Evolutionary conservation across 768 basidiomycete genomes (phyloP).

Genomic region (Amanita muscaria): DNA sequence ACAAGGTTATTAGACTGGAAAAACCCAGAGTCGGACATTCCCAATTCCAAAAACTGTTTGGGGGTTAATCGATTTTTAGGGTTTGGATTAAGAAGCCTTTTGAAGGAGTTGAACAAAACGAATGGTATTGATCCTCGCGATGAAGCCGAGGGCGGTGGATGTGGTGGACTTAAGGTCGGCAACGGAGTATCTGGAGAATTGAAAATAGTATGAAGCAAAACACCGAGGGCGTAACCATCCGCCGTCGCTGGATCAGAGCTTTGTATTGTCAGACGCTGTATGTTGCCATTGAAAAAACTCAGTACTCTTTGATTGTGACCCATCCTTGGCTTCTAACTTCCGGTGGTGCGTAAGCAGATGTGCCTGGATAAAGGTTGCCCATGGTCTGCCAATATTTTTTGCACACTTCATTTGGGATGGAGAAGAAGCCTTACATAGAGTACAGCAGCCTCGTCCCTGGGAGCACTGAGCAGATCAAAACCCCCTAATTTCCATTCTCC

Average conservation of each 20-base stretch:
- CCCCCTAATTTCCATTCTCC: conserved; percentile 98
- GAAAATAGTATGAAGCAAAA: conserved; percentile 81
- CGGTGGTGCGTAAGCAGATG: conserved; percentile 58
- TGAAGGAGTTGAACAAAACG: conserved; percentile 70
- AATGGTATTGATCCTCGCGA: conserved; percentile 71
- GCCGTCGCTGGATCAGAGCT: conserved; percentile 51
- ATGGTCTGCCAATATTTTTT: conserved; percentile 40
- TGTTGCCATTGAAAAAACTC: background rate
- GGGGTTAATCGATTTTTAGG: conserved; percentile 70
- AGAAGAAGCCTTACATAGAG: conserved; percentile 58
- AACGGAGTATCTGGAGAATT: conserved; percentile 75
- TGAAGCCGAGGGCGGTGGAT: conserved; percentile 68
- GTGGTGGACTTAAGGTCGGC: conserved; percentile 59
- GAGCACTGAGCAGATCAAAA: conserved; percentile 81
- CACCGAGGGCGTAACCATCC: conserved; percentile 84
- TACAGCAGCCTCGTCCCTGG: conserved; percentile 69
- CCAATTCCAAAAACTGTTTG: conserved; percentile 69
- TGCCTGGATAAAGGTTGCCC: conserved; percentile 56
- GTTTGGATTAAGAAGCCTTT: conserved; percentile 85
- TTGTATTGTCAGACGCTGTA: conserved; percentile 5
- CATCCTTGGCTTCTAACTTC: conserved; percentile 88
- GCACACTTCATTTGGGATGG: conserved; percentile 7
- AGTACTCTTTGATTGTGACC: conserved; percentile 75
- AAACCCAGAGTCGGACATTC: conserved; percentile 78
- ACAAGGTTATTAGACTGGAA: conserved; percentile 78